Conservation (phyloP, 2,329 filamentous ascomycete species). For the Colletotrichum viniferum region DNA sequence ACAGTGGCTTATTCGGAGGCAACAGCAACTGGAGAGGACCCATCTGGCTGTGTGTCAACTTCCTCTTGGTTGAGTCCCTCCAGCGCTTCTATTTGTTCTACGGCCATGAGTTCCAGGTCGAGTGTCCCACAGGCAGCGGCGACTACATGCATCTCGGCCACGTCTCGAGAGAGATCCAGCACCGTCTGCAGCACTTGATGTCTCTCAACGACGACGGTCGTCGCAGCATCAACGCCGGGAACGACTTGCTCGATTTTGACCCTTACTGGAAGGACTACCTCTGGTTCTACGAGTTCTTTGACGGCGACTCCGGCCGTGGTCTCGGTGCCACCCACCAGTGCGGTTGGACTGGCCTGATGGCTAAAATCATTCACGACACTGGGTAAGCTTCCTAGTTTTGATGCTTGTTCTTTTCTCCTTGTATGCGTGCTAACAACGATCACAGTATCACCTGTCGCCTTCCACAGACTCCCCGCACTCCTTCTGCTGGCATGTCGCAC, state of each 20-base stretch:
- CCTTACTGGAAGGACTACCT: conserved; percentile 91
- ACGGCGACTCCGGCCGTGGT: conserved; percentile 87
- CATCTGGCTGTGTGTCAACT: conserved; percentile 96
- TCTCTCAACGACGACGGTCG: conserved; percentile 82
- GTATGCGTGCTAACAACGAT: neutral
- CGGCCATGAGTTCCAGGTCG: conserved; percentile 83
- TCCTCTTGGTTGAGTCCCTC: conserved; percentile 90
- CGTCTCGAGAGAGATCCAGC: conserved; percentile 93
- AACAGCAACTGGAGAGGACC: conserved; percentile 98
- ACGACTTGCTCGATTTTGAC: conserved; percentile 87
- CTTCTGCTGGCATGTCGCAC: conserved; percentile 81
- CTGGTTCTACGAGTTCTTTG: conserved; percentile 98
- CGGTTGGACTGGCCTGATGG: conserved; percentile 94
- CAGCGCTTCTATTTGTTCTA: conserved; percentile 97
- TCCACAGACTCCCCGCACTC: conserved; percentile 90
- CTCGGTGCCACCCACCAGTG: conserved; percentile 93
- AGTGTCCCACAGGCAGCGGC: conserved; percentile 92
- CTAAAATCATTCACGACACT: conserved; percentile 97
- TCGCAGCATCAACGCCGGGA: conserved; percentile 85
- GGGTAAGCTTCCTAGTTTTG: conserved; percentile 63
- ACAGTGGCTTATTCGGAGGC: conserved; percentile 92
- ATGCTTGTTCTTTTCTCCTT: neutral
- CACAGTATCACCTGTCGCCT: conserved; percentile 83
- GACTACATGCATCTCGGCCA: conserved; percentile 96
- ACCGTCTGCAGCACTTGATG: conserved; percentile 91